Evolutionary conservation across 148 eudicot species (phyloP).

Genomic region (Rhododendron griersonianum): DNA sequence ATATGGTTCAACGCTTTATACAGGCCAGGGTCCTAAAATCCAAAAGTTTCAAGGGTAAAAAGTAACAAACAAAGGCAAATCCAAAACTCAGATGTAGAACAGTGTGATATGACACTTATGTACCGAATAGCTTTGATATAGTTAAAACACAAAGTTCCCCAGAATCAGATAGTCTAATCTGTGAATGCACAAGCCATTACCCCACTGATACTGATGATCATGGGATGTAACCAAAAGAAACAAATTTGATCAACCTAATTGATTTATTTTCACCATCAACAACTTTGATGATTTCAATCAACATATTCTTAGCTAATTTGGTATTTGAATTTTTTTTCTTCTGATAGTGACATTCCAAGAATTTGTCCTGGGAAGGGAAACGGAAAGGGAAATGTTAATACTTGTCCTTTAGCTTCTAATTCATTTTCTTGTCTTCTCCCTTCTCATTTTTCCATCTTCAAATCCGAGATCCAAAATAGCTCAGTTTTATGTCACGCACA

Average conservation of each 20-base stretch:
- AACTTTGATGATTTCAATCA: background rate
- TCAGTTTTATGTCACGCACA: background rate
- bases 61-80: background rate
- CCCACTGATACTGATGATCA: background rate
- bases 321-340: background rate
- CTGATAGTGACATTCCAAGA: background rate
- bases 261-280: background rate
- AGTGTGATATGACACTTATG: background rate
- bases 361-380: background rate
- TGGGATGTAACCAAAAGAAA: background rate
- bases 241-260: background rate
- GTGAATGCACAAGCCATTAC: background rate
- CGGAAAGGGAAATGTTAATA: background rate
- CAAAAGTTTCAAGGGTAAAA: background rate
- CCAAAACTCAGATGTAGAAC: background rate
- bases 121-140: background rate
- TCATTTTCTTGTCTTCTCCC: background rate
- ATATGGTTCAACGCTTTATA: background rate
- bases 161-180: background rate
- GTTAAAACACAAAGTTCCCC: background rate
- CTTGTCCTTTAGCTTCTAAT: background rate
- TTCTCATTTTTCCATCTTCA: background rate
- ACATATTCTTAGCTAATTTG: background rate
- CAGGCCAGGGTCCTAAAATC: background rate
- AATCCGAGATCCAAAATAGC: background rate